Conservation (phyloP, 352 stramenopile genomes). For the Ophiocytium majus region DNA sequence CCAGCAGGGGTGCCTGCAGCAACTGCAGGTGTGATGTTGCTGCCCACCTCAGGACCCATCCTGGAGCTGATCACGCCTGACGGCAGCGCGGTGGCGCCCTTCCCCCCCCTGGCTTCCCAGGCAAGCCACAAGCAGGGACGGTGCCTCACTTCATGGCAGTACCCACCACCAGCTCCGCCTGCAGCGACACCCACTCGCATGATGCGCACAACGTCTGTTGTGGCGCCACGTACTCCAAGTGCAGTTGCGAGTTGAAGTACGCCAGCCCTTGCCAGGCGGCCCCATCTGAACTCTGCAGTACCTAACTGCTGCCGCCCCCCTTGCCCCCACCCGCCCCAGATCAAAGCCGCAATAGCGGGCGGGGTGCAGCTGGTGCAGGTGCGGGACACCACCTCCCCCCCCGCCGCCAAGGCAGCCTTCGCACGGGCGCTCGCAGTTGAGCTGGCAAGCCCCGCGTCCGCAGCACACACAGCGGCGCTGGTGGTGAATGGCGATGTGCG, state of each 20-base stretch:
- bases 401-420: conserved; percentile 21
- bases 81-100: conserved; percentile 21
- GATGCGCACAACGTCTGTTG: not conserved
- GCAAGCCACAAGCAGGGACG: not conserved
- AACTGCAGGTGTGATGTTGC: not conserved
- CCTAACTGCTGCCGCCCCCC: too few relatives aligned
- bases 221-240: not conserved
- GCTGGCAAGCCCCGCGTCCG: not conserved
- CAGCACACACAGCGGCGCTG: conserved; percentile 12
- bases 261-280: not conserved
- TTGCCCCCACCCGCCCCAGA: not conserved
- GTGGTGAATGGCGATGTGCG: conserved; percentile 48
- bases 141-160: not conserved
- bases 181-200: not conserved
- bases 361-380: conserved; percentile 50
- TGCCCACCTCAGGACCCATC: conserved; percentile 25
- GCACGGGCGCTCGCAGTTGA: conserved; percentile 26
- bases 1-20: not conserved
- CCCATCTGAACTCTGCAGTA: too few relatives aligned
- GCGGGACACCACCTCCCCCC: conserved; percentile 35
- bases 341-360: conserved; percentile 19
- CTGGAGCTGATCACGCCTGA: conserved; percentile 48
- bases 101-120: not conserved
- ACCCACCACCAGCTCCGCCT: not conserved
- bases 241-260: not conserved